Base-by-base conservation (phyloP, 2,329 filamentous ascomycete genomes). In the Colletotrichum truncatum region DNA sequence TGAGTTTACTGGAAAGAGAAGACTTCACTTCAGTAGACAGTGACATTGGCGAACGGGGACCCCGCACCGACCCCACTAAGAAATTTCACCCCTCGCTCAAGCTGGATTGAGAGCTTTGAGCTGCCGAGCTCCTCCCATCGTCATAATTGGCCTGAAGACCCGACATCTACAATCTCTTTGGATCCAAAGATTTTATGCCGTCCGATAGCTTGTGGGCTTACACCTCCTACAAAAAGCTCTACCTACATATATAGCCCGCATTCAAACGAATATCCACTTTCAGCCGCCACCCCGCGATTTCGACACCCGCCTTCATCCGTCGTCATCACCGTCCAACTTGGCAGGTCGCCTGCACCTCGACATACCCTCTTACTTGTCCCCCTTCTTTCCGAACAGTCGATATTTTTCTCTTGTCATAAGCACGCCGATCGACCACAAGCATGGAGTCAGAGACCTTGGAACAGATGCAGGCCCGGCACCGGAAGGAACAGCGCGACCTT, bases 401-500 rank as follows among this genome's bases (percentile, higher is more conserved):
- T 1, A 32, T n/a, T n/a, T n/a, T n/a, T n/a, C n/a, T n/a, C n/a
- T n/a, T n/a, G n/a, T n/a, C n/a, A n/a, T n/a, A n/a, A n/a, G n/a
- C n/a, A n/a, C n/a, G 38, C 10, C 38, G 16, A 30, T 3, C 25
- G 30, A 8, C 16, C 30, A 23, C 32, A 34, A 66, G 28, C 53
- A 76, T 77, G 75, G 77, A 76, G 30, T 21, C 68, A 45, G 85
- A 88, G 74, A 80, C 84, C 9, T 88, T 96, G 78, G 94, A 98
- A 66, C 89, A 92, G 67, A 81, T 96, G 60, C 90, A 93, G 72
- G 82, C 89, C 36, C 91, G 90, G 48, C 96, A 99, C 77, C 90
- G 93, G 72, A 96, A 93, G 78, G 95, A 99, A 80, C 89, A 92
- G 76, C 91, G 90, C 71, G 95, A 98, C 67, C 85, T 99, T 25